Conservation (phyloP, 106 monocot species). For the Vanilla planifolia region DNA sequence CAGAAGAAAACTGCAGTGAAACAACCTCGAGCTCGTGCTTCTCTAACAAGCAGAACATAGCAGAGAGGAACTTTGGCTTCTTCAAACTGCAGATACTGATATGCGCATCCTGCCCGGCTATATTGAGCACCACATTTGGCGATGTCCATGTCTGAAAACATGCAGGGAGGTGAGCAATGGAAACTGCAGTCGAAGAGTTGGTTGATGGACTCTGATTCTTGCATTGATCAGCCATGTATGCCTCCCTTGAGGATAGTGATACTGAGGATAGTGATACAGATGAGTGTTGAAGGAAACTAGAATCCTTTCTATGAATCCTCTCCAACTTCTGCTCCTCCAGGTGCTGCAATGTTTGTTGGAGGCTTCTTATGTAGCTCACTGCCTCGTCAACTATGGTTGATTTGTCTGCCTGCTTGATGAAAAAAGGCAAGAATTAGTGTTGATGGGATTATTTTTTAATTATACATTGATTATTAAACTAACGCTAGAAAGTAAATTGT, state of each 20-base stretch:
- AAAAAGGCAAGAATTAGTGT: too few species aligned
- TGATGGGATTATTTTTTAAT: too few species aligned
- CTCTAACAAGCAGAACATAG: background rate
- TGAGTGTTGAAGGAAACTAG: background rate
- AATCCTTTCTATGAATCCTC: background rate
- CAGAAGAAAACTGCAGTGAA: conserved; percentile 3
- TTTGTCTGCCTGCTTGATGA: conserved; percentile 12
- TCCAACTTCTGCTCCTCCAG: conserved; percentile 4
- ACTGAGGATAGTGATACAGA: background rate
- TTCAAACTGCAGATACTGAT: conserved; percentile 2
- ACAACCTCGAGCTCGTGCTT: conserved; percentile 9
- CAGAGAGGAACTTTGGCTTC: background rate
- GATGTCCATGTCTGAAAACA: conserved; percentile 4
- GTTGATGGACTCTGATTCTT: background rate
- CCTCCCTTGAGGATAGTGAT: background rate
- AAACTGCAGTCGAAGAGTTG: background rate
- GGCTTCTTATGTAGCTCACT: conserved; percentile 10
- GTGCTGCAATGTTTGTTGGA: conserved; percentile 2
- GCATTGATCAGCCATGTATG: background rate
- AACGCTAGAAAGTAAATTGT: too few species aligned
- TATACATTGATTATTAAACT: too few species aligned
- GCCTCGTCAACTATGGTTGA: conserved; percentile 11
- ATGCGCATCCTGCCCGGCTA: background rate
- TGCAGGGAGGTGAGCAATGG: background rate
- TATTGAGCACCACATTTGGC: conserved; percentile 11